Evolutionary conservation across 2,329 filamentous ascomycete genomes (phyloP).

Genomic region (Penicillium freii): DNA sequence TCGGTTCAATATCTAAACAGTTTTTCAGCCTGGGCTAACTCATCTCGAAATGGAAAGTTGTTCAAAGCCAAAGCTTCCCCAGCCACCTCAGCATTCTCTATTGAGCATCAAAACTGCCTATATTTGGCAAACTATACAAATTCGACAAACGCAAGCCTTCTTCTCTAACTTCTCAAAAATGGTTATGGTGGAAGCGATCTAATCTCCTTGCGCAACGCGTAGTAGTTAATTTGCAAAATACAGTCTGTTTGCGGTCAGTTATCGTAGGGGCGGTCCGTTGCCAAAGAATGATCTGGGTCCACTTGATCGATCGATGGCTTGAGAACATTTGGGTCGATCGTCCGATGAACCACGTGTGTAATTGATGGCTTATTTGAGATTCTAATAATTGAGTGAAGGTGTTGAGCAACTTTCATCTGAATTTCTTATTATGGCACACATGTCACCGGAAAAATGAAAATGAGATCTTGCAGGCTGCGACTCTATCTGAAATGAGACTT

Average conservation of each 20-base stretch:
- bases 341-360: not conserved
- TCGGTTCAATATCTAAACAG: not conserved
- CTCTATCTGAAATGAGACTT: not conserved
- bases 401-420: not conserved
- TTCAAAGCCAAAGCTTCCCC: not conserved
- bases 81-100: conserved; percentile 6
- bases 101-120: not conserved
- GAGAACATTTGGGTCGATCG: not conserved
- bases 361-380: not conserved
- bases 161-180: conserved; percentile 8
- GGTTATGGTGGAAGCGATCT: too few species aligned
- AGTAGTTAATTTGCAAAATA: too few species aligned
- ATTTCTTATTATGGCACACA: not conserved
- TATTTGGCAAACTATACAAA: not conserved
- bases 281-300: not conserved
- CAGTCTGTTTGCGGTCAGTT: not conserved
- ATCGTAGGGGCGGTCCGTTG: conserved; percentile 4
- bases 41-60: conserved; percentile 1
- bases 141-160: not conserved
- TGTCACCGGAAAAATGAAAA: not conserved
- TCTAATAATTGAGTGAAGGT: not conserved
- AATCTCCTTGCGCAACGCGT: too few species aligned
- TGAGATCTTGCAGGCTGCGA: not conserved
- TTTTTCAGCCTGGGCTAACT: not conserved
- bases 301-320: not conserved